Conservation (phyloP, 495 filamentous ascomycete genomes). For the Lasiosphaeris hirsuta region DNA sequence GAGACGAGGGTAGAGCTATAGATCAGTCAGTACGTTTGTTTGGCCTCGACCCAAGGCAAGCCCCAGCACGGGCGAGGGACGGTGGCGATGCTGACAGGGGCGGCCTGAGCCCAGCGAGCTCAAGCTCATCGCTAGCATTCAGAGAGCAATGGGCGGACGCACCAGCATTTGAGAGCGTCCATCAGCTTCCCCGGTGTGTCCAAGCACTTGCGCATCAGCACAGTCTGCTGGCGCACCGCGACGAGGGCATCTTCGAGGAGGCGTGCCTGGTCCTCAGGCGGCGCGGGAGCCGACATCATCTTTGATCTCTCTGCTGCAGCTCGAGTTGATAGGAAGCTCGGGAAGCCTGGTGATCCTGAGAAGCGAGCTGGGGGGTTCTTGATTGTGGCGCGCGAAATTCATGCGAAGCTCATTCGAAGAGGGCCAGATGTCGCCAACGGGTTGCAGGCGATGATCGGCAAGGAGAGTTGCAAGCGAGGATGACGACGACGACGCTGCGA, state of each 20-base stretch:
- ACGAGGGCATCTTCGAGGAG: constrained; percentile 95
- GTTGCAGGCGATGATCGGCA: too few species aligned
- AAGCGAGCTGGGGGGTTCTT: too few species aligned
- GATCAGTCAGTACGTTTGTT: background rate
- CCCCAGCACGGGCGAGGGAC: too few species aligned
- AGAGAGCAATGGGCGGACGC: constrained; percentile 28
- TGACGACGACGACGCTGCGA: too few species aligned
- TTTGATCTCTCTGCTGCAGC: background rate
- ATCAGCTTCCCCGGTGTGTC: constrained; percentile 98
- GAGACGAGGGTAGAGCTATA: constrained; percentile 92
- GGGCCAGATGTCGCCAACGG: too few species aligned
- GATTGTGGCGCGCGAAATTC: too few species aligned
- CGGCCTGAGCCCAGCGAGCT: too few species aligned
- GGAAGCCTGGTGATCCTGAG: background rate
- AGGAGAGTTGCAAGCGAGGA: too few species aligned
- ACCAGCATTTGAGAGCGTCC: constrained; percentile 99
- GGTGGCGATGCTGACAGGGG: too few species aligned
- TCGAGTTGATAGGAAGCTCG: background rate
- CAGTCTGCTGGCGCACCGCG: constrained; percentile 93
- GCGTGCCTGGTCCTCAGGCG: constrained; percentile 85
- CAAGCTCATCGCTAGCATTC: background rate
- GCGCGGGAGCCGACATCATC: constrained; percentile 58
- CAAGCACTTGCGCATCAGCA: constrained; percentile 93
- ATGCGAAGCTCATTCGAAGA: too few species aligned
- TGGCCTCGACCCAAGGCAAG: background rate